Evolutionary conservation across 306 rosid species (phyloP).

Genomic region (Ziziphus jujuba): DNA sequence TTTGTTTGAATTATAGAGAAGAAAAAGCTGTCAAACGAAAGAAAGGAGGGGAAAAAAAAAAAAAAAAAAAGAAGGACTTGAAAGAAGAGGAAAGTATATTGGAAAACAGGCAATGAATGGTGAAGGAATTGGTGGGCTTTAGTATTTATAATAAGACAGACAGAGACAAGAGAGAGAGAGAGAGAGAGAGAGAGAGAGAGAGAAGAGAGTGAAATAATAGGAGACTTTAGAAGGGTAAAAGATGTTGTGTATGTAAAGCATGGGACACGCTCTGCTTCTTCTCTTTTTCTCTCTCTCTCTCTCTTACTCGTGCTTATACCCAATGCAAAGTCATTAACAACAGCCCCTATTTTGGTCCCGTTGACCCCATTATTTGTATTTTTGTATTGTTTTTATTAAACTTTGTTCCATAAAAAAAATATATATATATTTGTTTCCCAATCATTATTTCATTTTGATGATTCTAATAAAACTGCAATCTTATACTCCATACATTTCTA

Average conservation of each 20-base stretch:
- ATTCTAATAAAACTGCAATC: too few relatives aligned
- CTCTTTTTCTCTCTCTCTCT: too few relatives aligned
- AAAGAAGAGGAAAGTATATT: not conserved
- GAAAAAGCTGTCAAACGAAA: not conserved
- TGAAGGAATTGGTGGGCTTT: too few relatives aligned
- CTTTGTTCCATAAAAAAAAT: too few relatives aligned
- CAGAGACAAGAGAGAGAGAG: constrained; percentile 2
- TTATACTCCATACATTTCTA: too few relatives aligned
- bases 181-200: not conserved
- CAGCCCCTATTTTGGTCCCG: not conserved
- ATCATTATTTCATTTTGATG: too few relatives aligned
- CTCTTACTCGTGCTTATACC: constrained; percentile 14
- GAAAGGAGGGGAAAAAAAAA: not conserved
- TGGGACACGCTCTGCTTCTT: constrained; percentile 18
- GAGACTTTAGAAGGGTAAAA: not conserved
- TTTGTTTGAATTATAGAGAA: not conserved
- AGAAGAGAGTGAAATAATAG: not conserved
- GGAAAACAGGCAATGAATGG: too few relatives aligned
- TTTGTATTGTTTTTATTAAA: not conserved
- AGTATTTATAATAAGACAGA: not conserved
- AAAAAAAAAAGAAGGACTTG: not conserved
- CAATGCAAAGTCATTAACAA: constrained; percentile 29
- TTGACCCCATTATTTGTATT: constrained; percentile 3
- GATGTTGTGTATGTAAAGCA: constrained; percentile 31
- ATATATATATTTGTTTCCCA: too few relatives aligned